Conservation (phyloP, 2,329 filamentous ascomycete species). For the Fusarium abutilonis region DNA sequence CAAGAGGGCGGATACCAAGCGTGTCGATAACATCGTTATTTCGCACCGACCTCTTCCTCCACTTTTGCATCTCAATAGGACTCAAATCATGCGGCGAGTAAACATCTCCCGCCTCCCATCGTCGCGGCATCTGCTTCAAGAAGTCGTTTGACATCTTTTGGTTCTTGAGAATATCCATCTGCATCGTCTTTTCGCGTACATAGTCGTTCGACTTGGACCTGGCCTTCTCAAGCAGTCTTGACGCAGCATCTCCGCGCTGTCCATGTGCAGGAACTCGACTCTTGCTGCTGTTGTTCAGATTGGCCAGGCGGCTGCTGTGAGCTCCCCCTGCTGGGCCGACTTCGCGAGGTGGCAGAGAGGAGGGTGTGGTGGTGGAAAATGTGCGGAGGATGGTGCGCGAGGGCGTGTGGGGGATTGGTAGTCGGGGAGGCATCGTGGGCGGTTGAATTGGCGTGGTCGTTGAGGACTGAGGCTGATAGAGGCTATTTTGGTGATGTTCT, state of each 20-base stretch:
- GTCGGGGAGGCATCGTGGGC: constrained; percentile 55
- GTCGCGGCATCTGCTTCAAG: constrained; percentile 71
- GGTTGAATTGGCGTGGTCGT: constrained; percentile 21
- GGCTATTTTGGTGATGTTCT: constrained; percentile 31
- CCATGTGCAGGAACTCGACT: not conserved
- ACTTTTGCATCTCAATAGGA: constrained; percentile 81
- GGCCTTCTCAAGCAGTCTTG: constrained; percentile 45
- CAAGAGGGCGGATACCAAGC: constrained; percentile 80
- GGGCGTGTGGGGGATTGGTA: constrained; percentile 45
- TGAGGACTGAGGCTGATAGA: constrained; percentile 5
- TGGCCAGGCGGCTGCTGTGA: constrained; percentile 38
- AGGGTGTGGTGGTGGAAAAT: constrained; percentile 47
- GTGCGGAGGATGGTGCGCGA: constrained; percentile 40
- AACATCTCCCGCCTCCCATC: constrained; percentile 81
- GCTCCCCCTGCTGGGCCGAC: constrained; percentile 2
- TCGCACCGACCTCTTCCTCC: constrained; percentile 69
- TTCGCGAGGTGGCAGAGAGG: constrained; percentile 42
- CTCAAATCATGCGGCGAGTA: constrained; percentile 91
- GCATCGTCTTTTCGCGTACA: constrained; percentile 45
- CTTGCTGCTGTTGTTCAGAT: constrained; percentile 35
- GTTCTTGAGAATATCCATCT: constrained; percentile 53
- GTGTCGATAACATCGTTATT: constrained; percentile 80
- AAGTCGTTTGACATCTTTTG: constrained; percentile 61
- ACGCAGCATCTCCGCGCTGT: constrained; percentile 44
- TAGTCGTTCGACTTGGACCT: constrained; percentile 35